Percentiles rank a stretch among this genome's conserved stretches.
These are phyloP conservation scores for Phlebiopsis gigantea DNA, from an alignment of 768 basidiomycete species.

Conservation along the genomic window DNA sequence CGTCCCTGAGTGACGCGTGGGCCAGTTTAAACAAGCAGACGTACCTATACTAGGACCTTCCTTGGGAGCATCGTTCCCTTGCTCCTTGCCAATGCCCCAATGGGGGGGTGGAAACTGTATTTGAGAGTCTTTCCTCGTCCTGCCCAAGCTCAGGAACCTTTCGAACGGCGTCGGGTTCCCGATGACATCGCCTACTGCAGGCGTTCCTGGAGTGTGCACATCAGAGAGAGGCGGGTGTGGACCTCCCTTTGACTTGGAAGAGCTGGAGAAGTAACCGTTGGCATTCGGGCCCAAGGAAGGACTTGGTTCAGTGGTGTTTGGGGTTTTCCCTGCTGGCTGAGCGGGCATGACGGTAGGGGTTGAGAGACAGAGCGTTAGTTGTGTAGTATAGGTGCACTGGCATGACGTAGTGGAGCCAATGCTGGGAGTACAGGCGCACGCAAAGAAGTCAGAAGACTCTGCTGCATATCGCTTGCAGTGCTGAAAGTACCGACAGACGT, in stretches of 20 bases:
- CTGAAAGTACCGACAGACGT: too few species aligned
- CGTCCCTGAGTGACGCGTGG: not conserved
- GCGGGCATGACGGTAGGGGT: not conserved
- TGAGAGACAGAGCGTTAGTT: too few species aligned
- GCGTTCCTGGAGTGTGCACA: not conserved
- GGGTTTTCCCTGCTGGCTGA: not conserved
- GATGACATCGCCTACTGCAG: not conserved
- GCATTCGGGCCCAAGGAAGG: not conserved
- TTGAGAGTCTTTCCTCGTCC: constrained; percentile 14
- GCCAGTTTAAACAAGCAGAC: not conserved
- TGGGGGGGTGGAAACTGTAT: constrained; percentile 14
- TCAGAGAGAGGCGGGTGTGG: not conserved
- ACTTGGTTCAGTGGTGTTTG: not conserved
- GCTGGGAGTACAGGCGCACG: too few species aligned
- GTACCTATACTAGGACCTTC: not conserved
- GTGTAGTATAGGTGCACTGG: too few species aligned
- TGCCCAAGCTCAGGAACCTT: constrained; percentile 17
- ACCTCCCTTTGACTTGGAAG: not conserved
- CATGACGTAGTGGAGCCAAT: constrained; percentile 1
- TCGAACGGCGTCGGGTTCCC: constrained; percentile 18
- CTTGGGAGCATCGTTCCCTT: not conserved
- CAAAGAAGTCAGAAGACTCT: too few species aligned
- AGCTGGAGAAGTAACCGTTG: not conserved
- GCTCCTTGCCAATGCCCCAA: not conserved
- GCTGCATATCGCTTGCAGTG: too few species aligned